A percentile compares a stretch with the other conserved stretches of the same genome.
Conservation (phyloP, 805 yeast species). For the Candida maesae region DNA sequence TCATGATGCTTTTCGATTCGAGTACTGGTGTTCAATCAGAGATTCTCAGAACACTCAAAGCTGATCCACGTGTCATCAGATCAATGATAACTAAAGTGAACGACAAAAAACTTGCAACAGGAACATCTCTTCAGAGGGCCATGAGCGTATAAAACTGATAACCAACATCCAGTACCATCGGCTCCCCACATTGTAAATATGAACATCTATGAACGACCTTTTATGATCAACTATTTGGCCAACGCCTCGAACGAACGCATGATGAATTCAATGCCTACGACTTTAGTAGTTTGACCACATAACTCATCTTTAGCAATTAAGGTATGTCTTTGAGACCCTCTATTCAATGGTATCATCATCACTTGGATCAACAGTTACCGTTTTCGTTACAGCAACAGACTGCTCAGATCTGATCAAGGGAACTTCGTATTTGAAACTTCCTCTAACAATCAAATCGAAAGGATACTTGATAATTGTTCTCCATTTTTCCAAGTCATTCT, state of each 20-base stretch:
- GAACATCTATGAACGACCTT: conserved; percentile 5
- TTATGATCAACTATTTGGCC: not conserved
- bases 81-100: conserved; percentile 66
- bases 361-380: conserved; percentile 53
- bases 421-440: conserved; percentile 71
- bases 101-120: conserved; percentile 47
- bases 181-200: conserved; percentile 1
- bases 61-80: conserved; percentile 89
- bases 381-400: conserved; percentile 59
- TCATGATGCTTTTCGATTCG: conserved; percentile 81
- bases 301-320: not conserved
- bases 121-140: conserved; percentile 50
- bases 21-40: conserved; percentile 85
- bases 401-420: conserved; percentile 56
- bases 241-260: too few species aligned
- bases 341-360: too few species aligned
- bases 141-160: not conserved
- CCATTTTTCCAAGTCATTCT: conserved; percentile 57
- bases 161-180: too few species aligned
- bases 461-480: conserved; percentile 68
- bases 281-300: not conserved
- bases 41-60: conserved; percentile 70
- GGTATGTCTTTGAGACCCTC: not conserved
- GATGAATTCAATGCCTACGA: too few species aligned
- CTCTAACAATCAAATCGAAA: conserved; percentile 80